Percentiles rank a stretch among this genome's conserved stretches.
phyloP scores from a whole-genome alignment of 2,329 filamentous ascomycete genomes.

The Alternaria triticimaculans region DNA sequence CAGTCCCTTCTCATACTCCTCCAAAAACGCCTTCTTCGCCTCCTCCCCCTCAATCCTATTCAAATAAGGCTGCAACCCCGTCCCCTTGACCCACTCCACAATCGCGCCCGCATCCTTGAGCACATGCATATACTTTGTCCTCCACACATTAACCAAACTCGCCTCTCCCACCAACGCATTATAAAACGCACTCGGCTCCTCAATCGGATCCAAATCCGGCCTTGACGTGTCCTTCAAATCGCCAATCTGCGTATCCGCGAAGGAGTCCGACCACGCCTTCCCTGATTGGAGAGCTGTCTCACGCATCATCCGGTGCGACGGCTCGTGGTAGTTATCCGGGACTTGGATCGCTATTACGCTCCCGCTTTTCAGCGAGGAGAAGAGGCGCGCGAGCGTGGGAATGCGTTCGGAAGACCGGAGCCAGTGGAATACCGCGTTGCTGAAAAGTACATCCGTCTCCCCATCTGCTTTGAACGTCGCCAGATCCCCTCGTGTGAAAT shows the following conservation, averaged over 20 bases:
- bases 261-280: conserved; percentile 49
- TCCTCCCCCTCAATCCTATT: conserved; percentile 54
- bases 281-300: conserved; percentile 42
- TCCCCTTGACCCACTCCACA: conserved; percentile 67
- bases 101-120: conserved; percentile 58
- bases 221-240: conserved; percentile 8
- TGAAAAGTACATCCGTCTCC: conserved; percentile 54
- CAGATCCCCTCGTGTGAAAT: conserved; percentile 59
- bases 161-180: conserved; percentile 54
- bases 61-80: conserved; percentile 63
- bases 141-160: conserved; percentile 59
- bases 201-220: conserved; percentile 57
- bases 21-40: conserved; percentile 52
- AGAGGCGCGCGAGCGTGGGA: conserved; percentile 52
- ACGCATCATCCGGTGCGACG: conserved; percentile 60
- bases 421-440: conserved; percentile 68
- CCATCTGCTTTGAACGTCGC: conserved; percentile 46
- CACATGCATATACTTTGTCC: conserved; percentile 61
- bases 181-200: conserved; percentile 57
- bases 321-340: conserved; percentile 59
- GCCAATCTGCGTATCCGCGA: conserved; percentile 31
- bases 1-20: conserved; percentile 57
- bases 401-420: conserved; percentile 55
- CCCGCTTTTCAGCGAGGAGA: conserved; percentile 52
- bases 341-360: conserved; percentile 63